Evolutionary conservation across 805 yeast species (phyloP).

Genomic region (Starmerella floricola): DNA sequence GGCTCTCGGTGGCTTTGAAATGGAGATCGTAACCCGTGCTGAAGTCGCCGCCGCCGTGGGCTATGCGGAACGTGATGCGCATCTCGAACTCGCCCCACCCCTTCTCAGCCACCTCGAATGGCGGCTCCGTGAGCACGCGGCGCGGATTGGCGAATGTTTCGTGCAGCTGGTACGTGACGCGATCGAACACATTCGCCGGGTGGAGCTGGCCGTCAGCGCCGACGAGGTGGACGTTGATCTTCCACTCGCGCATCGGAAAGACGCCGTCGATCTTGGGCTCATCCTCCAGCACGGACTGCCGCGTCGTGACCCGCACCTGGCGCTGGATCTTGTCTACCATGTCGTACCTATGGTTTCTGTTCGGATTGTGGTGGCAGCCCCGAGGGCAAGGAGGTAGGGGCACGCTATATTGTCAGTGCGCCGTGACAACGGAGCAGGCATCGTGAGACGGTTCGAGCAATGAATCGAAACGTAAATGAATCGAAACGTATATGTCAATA

Average conservation of each 20-base stretch:
- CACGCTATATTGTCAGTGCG: background rate
- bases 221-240: conserved; percentile 59
- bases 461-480: too few relatives aligned
- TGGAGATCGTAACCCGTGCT: conserved; percentile 81
- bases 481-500: background rate
- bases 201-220: conserved; percentile 71
- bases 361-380: too few relatives aligned
- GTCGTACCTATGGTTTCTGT: background rate
- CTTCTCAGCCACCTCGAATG: conserved; percentile 78
- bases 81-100: conserved; percentile 99
- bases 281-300: conserved; percentile 69
- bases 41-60: conserved; percentile 81
- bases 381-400: background rate
- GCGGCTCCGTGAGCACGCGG: conserved; percentile 66
- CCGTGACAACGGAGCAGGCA: too few relatives aligned
- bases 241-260: conserved; percentile 92
- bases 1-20: conserved; percentile 64
- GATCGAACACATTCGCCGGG: conserved; percentile 81
- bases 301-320: conserved; percentile 76
- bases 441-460: too few relatives aligned
- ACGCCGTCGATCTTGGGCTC: conserved; percentile 77
- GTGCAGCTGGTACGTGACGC: conserved; percentile 84
- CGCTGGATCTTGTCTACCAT: conserved; percentile 47
- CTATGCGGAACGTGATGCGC: conserved; percentile 59
- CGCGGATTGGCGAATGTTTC: conserved; percentile 90